A percentile compares a stretch with the other conserved stretches of the same genome.
These are phyloP conservation scores for Saccharomyces hybrid DNA, from an alignment of 1,139 yeast genomes.

Conservation along the genomic window DNA sequence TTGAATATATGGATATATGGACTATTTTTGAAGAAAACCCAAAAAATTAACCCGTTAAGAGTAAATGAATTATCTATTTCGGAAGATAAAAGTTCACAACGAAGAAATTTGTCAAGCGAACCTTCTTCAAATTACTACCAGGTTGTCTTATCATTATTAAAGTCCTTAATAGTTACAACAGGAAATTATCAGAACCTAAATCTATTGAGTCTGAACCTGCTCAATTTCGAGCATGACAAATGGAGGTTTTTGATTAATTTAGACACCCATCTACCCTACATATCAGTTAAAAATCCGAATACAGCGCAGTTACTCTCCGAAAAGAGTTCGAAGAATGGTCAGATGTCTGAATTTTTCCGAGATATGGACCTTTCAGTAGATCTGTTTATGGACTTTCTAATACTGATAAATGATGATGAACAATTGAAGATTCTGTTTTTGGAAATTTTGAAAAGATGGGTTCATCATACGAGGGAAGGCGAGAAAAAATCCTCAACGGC, in stretches of 20 bases:
- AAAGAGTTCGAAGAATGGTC: not conserved
- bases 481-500: constrained; percentile 11
- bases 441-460: constrained; percentile 52
- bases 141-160: constrained; percentile 42
- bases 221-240: constrained; percentile 38
- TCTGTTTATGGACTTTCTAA: constrained; percentile 42
- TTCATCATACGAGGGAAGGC: constrained; percentile 27
- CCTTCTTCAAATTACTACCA: constrained; percentile 26
- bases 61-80: constrained; percentile 5
- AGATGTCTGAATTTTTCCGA: constrained; percentile 31
- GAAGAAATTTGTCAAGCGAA: not conserved
- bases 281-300: constrained; percentile 29
- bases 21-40: constrained; percentile 40
- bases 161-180: constrained; percentile 41
- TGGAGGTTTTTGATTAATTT: constrained; percentile 43
- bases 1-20: constrained; percentile 58
- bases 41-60: constrained; percentile 32
- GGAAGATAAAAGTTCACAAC: not conserved
- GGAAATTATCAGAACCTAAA: constrained; percentile 34
- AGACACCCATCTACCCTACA: constrained; percentile 49
- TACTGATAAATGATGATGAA: constrained; percentile 45
- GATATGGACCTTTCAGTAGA: constrained; percentile 48
- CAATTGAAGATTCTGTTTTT: constrained; percentile 46
- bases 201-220: constrained; percentile 38
- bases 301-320: constrained; percentile 12